phyloP scores from a whole-genome alignment of 345 rosid genomes.

The Turnera subulata region DNA sequence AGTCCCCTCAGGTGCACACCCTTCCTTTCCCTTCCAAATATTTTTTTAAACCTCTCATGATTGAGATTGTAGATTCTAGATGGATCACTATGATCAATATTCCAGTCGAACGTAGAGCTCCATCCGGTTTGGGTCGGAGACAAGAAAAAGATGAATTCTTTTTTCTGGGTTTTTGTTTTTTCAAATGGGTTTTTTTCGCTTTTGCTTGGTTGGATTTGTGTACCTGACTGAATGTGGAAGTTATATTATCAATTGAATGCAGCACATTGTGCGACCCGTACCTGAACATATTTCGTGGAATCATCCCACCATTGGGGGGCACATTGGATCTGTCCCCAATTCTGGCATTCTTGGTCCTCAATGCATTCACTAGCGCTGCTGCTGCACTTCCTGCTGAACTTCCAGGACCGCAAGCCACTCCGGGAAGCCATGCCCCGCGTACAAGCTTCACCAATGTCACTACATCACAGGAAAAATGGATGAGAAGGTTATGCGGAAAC shows the following conservation, averaged over 20 bases:
- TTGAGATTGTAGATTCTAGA: too few species aligned
- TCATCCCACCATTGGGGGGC: conserved; percentile 93
- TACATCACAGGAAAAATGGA: conserved; percentile 57
- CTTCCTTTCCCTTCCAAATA: neutral
- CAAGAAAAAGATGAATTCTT: neutral
- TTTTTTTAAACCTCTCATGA: neutral
- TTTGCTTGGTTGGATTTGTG: neutral
- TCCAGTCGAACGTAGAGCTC: too few species aligned
- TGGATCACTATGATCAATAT: too few species aligned
- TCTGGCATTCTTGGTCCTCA: conserved; percentile 76
- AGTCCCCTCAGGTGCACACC: conserved; percentile 83
- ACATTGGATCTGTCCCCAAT: conserved; percentile 81
- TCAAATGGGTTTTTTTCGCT: neutral
- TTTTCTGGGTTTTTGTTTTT: neutral
- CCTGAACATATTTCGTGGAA: conserved; percentile 88
- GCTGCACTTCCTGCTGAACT: conserved; percentile 85
- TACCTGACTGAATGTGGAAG: neutral
- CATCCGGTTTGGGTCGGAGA: neutral
- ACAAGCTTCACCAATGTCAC: conserved; percentile 23
- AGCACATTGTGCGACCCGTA: conserved; percentile 92
- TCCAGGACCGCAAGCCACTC: conserved; percentile 35
- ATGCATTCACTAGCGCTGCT: conserved; percentile 77
- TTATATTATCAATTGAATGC: conserved; percentile 24
- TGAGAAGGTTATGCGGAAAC: conserved; percentile 49
- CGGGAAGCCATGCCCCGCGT: conserved; percentile 19